Evolutionary conservation across 805 yeast species (phyloP), one percentile per base, ranked within the genome.

Genomic region (Candida cerambycidarum): DNA sequence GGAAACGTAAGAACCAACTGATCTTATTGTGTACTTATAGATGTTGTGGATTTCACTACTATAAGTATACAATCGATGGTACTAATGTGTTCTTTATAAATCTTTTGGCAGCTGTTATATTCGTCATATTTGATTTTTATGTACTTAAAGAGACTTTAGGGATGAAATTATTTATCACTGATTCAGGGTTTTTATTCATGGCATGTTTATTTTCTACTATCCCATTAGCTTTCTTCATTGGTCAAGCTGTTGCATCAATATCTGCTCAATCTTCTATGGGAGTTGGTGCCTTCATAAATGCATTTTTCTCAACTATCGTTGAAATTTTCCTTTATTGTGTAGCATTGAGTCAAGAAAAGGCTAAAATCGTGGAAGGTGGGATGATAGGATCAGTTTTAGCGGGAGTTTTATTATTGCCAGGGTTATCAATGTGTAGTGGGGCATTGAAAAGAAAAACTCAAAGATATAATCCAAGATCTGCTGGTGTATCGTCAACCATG

Each of bases 231-330:
- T 92, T 93, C 59, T 93, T 89, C 65, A 90, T 93, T 54, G 99
- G 99, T 3, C 98, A 92, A 63, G 98, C 98, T 5, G 99, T 93
- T n/a, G 99, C 99, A 0, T 90, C 98, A 2, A 93, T 93, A 45
- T 86, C 96, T 5, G 98, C 99, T 0, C 99, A 93, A 67, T 88
- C 97, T 0, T 90, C 97, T 0, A 93, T 93, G 99, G 97, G 98
- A 21, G 82, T 93, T 46, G 98, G 98, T 69, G 99, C 99, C 1
- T 97, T 90, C 0, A 89, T 93, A 54, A 93, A 93, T 62, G 99
- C 99, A 0, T 92, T 93, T 57, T 93, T 93, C 73, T 90, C 98
- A 1, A 90, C 99, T 0, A 77, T 93, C 38, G 98, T 93, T 5
- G 99, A 93, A 61, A 85, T 93, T 7, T 93, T 83, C 61, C 68